Evolutionary conservation across 495 filamentous ascomycete genomes (phyloP).

Genomic region (Penicillium ochrochloron): DNA sequence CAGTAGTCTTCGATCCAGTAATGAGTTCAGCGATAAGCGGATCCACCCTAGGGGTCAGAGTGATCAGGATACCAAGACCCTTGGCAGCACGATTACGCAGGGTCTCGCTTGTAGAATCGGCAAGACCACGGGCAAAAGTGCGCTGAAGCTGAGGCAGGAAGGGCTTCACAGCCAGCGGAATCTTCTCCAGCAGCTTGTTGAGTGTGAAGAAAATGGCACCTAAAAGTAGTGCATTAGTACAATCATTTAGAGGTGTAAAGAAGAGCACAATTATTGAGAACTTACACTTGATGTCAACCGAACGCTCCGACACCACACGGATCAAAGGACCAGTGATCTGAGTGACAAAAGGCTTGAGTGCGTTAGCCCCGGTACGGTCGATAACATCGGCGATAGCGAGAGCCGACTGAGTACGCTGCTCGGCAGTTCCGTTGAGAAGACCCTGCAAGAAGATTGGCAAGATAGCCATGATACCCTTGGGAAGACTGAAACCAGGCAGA

Average conservation of each 20-base stretch:
- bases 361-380: constrained; percentile 81
- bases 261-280: background rate
- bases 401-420: constrained; percentile 89
- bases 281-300: constrained; percentile 84
- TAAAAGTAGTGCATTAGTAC: constrained; percentile 25
- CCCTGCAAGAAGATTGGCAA: constrained; percentile 97
- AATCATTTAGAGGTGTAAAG: background rate
- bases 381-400: constrained; percentile 94
- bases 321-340: constrained; percentile 98
- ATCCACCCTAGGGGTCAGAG: constrained; percentile 92
- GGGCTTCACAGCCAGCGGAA: constrained; percentile 91
- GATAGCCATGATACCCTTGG: constrained; percentile 97
- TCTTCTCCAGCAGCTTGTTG: constrained; percentile 95
- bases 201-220: constrained; percentile 91
- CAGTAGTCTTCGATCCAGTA: constrained; percentile 87
- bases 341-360: constrained; percentile 90
- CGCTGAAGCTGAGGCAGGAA: constrained; percentile 96
- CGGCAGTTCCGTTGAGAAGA: constrained; percentile 90
- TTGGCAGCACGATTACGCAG: constrained; percentile 90
- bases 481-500: constrained; percentile 86
- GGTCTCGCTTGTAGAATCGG: constrained; percentile 89
- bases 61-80: constrained; percentile 93
- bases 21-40: constrained; percentile 89
- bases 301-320: constrained; percentile 93
- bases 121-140: constrained; percentile 93